phyloP scores from a whole-genome alignment of 208 protist species.

The Leishmania guyanensis region DNA sequence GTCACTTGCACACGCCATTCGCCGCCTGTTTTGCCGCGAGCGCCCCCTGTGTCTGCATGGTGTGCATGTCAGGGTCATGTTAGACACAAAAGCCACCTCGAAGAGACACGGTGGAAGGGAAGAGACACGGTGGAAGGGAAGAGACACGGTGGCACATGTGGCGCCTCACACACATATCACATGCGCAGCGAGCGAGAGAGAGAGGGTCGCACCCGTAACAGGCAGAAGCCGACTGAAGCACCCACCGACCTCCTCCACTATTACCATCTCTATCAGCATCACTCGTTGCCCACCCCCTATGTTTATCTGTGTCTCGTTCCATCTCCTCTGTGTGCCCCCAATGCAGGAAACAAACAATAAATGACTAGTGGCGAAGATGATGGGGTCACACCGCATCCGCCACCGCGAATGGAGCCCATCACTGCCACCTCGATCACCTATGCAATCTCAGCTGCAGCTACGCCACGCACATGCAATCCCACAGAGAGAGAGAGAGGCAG shows the following conservation, averaged over 20 bases:
- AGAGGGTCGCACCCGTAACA: background rate
- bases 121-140: too few relatives aligned
- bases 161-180: background rate
- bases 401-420: background rate
- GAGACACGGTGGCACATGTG: background rate
- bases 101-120: background rate
- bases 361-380: background rate
- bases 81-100: background rate
- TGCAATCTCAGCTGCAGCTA: background rate
- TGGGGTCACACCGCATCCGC: background rate
- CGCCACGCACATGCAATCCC: background rate
- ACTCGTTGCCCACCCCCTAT: background rate
- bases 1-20: background rate
- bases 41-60: background rate
- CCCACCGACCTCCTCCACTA: background rate
- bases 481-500: background rate
- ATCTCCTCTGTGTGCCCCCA: background rate
- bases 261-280: background rate
- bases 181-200: background rate
- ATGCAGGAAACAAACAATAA: background rate
- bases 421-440: background rate
- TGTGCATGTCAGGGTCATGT: background rate
- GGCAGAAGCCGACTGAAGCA: background rate
- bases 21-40: background rate
- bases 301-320: background rate